Percentiles rank a stretch among this genome's conserved stretches.
Evolutionary conservation across 768 basidiomycete species (phyloP).

Genomic region (Leccinum obscurum): DNA sequence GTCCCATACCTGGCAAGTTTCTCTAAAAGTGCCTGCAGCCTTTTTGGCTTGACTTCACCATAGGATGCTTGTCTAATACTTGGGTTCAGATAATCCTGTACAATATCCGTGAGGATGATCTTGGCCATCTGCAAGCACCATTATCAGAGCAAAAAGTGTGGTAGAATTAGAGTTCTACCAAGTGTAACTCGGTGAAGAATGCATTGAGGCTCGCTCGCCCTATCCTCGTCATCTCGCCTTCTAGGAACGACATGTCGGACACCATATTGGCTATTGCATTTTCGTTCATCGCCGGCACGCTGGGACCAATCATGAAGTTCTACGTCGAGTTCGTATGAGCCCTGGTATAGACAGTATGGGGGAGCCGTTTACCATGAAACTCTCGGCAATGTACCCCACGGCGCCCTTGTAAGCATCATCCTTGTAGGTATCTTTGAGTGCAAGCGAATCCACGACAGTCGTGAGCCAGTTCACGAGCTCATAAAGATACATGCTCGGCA

Average conservation of each 20-base stretch:
- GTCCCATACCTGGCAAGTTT: slow-evolving; percentile 73
- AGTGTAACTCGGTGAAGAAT: slow-evolving; percentile 77
- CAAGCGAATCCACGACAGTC: slow-evolving; percentile 89
- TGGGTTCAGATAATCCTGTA: slow-evolving; percentile 80
- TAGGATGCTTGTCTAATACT: slow-evolving; percentile 68
- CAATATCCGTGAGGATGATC: slow-evolving; percentile 68
- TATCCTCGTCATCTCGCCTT: slow-evolving; percentile 78
- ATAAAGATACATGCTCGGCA: slow-evolving; percentile 91
- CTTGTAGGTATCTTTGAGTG: slow-evolving; percentile 82
- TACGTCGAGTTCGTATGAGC: slow-evolving; percentile 31
- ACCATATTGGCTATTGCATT: slow-evolving; percentile 84
- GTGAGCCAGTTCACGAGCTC: slow-evolving; percentile 96
- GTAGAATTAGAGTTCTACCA: slow-evolving; percentile 46
- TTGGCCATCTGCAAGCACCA: slow-evolving; percentile 55
- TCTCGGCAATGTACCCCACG: slow-evolving; percentile 83
- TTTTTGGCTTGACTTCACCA: slow-evolving; percentile 63
- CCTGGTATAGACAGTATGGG: neutral
- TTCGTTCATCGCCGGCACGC: slow-evolving; percentile 81
- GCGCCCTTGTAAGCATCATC: slow-evolving; percentile 89
- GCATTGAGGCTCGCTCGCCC: slow-evolving; percentile 68
- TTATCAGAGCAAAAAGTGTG: slow-evolving; percentile 5
- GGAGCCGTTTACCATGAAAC: slow-evolving; percentile 69
- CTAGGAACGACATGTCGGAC: slow-evolving; percentile 85
- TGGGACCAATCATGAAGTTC: slow-evolving; percentile 78
- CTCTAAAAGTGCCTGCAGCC: slow-evolving; percentile 71